phyloP scores from a whole-genome alignment of 805 yeast genomes.

The Lachancea nothofagi region DNA sequence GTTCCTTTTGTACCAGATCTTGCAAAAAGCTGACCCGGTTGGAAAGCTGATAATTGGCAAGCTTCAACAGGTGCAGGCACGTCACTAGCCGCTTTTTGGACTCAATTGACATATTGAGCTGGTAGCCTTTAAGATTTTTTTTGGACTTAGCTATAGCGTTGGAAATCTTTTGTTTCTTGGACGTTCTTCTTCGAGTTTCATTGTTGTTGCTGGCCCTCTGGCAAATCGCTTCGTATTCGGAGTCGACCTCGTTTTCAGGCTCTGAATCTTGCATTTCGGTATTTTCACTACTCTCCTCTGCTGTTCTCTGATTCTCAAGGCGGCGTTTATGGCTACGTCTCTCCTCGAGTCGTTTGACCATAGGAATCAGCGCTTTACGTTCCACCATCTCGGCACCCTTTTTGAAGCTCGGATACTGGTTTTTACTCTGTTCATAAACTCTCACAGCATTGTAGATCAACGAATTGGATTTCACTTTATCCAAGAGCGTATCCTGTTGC shows the following conservation, averaged over 20 bases:
- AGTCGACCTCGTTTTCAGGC: slow-evolving; percentile 14
- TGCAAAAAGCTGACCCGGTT: slow-evolving; percentile 61
- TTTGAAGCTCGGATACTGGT: slow-evolving; percentile 35
- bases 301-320: neutral
- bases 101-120: slow-evolving; percentile 50
- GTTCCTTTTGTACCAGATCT: slow-evolving; percentile 46
- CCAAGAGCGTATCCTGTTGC: slow-evolving; percentile 11
- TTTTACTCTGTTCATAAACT: slow-evolving; percentile 42
- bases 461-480: slow-evolving; percentile 18
- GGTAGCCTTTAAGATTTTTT: slow-evolving; percentile 33
- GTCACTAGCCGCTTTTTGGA: slow-evolving; percentile 71
- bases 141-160: slow-evolving; percentile 26
- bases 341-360: slow-evolving; percentile 18
- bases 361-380: slow-evolving; percentile 50
- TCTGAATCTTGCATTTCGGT: slow-evolving; percentile 14
- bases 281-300: slow-evolving; percentile 15
- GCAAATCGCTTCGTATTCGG: slow-evolving; percentile 6
- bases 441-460: slow-evolving; percentile 44
- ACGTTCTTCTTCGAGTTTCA: slow-evolving; percentile 1
- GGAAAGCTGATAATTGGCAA: slow-evolving; percentile 75
- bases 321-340: slow-evolving; percentile 9
- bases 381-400: slow-evolving; percentile 59
- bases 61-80: slow-evolving; percentile 68
- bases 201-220: slow-evolving; percentile 2
- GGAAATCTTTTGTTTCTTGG: slow-evolving; percentile 8